A percentile compares a stretch with the other conserved stretches of the same genome.
Conservation (phyloP, 768 basidiomycete genomes). For the Cyclocybe cylindracea region DNA sequence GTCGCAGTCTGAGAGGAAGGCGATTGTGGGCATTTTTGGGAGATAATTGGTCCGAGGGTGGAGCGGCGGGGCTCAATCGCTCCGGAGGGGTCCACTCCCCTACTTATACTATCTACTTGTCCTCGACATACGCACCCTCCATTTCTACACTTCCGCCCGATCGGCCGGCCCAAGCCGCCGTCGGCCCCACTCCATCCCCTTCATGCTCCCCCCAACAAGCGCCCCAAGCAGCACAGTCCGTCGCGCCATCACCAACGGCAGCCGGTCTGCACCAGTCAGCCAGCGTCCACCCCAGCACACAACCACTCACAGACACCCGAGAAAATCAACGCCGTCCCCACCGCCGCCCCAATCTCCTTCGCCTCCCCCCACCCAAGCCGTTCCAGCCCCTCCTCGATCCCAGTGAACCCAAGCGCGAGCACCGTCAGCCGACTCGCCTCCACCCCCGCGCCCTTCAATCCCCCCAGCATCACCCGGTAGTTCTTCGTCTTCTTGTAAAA, state of each 20-base stretch:
- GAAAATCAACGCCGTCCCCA: constrained; percentile 63
- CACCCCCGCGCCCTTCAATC: constrained; percentile 62
- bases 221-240: constrained; percentile 56
- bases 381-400: constrained; percentile 42
- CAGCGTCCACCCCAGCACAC: not conserved
- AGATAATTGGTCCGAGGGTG: constrained; percentile 8
- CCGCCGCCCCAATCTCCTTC: constrained; percentile 60
- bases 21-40: constrained; percentile 10
- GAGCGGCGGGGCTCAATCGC: no score
- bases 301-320: constrained; percentile 48
- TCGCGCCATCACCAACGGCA: constrained; percentile 50
- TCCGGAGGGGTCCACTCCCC: no score
- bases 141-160: constrained; percentile 20
- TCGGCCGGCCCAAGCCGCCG: constrained; percentile 22
- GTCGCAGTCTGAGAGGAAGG: constrained; percentile 6
- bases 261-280: constrained; percentile 45
- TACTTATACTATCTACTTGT: constrained; percentile 12
- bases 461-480: constrained; percentile 78
- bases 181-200: constrained; percentile 42
- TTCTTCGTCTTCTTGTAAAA: constrained; percentile 97
- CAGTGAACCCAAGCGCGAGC: constrained; percentile 43
- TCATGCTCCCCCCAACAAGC: constrained; percentile 56
- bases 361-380: constrained; percentile 38
- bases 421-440: constrained; percentile 52
- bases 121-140: constrained; percentile 16